These are phyloP conservation scores for Aspergillus novofumigatus DNA, from an alignment of 2,329 filamentous ascomycete genomes.

Conservation along the genomic window DNA sequence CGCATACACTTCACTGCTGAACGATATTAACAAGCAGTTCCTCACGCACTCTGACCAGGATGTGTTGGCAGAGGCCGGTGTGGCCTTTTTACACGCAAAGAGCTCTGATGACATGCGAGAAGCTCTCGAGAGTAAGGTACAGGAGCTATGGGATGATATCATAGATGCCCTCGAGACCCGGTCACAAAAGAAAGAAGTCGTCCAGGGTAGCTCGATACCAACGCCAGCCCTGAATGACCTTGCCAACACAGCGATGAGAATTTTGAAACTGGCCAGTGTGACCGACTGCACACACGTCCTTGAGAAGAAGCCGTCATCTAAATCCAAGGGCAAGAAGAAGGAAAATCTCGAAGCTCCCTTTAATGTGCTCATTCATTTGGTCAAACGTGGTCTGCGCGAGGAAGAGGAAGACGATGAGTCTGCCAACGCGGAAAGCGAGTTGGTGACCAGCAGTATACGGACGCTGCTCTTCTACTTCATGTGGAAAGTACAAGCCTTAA, in stretches of 20 bases:
- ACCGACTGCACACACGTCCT: slow-evolving; percentile 72
- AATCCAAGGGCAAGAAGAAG: slow-evolving; percentile 38
- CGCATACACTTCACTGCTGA: slow-evolving; percentile 73
- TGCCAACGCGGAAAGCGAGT: slow-evolving; percentile 73
- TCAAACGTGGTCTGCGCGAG: slow-evolving; percentile 66
- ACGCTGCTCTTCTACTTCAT: slow-evolving; percentile 85
- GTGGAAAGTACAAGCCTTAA: slow-evolving; percentile 73
- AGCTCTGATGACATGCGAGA: slow-evolving; percentile 87
- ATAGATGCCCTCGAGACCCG: slow-evolving; percentile 69
- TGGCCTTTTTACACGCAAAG: slow-evolving; percentile 77
- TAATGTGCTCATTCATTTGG: slow-evolving; percentile 68
- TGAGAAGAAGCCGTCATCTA: slow-evolving; percentile 50
- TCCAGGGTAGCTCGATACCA: slow-evolving; percentile 64
- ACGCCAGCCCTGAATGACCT: slow-evolving; percentile 64
- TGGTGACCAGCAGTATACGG: slow-evolving; percentile 72
- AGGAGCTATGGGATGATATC: slow-evolving; percentile 79
- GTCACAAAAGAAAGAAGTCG: slow-evolving; percentile 67
- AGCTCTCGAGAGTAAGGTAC: slow-evolving; percentile 72
- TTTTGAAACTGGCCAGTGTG: slow-evolving; percentile 75
- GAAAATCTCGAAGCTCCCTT: slow-evolving; percentile 41
- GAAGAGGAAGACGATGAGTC: slow-evolving; percentile 63
- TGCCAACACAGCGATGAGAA: slow-evolving; percentile 69
- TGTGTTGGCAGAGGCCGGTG: slow-evolving; percentile 78
- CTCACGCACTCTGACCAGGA: slow-evolving; percentile 82
- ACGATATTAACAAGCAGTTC: slow-evolving; percentile 93